These are phyloP conservation scores for Forsythia viridissima DNA, from an alignment of 257 asterid genomes.

Conservation along the genomic window DNA sequence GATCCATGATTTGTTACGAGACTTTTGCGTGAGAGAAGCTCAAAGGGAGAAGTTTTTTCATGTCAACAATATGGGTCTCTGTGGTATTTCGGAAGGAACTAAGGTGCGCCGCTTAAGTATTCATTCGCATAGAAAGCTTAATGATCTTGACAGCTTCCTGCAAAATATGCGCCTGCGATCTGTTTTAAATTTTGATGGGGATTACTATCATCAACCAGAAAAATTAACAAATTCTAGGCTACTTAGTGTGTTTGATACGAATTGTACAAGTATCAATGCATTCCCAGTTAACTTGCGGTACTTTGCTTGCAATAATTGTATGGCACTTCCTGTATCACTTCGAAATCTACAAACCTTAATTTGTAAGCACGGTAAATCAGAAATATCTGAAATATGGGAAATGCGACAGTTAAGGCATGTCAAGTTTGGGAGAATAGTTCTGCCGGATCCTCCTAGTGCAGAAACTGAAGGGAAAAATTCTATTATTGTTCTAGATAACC, in stretches of 20 bases:
- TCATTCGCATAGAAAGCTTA: background rate
- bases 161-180: constrained; percentile 5
- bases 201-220: too few relatives aligned
- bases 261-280: background rate
- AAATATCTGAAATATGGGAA: constrained; percentile 15
- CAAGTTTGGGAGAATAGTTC: background rate
- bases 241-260: constrained; percentile 18
- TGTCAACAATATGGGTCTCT: background rate
- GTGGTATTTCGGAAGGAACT: background rate
- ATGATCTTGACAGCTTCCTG: too few relatives aligned
- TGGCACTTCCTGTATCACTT: constrained; percentile 21
- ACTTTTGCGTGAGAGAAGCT: constrained; percentile 15
- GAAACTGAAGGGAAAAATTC: background rate
- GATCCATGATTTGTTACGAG: too few relatives aligned
- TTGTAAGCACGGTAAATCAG: background rate
- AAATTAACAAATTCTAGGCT: background rate
- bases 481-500: background rate
- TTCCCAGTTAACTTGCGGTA: constrained; percentile 22
- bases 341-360: constrained; percentile 19
- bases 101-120: background rate
- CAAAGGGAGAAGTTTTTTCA: background rate
- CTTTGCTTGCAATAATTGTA: too few relatives aligned
- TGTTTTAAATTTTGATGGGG: constrained; percentile 1
- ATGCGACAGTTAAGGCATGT: constrained; percentile 27
- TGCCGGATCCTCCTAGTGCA: background rate